Base-by-base conservation (phyloP, 2,329 filamentous ascomycete species). In the Xylariomycetidae sp. region DNA sequence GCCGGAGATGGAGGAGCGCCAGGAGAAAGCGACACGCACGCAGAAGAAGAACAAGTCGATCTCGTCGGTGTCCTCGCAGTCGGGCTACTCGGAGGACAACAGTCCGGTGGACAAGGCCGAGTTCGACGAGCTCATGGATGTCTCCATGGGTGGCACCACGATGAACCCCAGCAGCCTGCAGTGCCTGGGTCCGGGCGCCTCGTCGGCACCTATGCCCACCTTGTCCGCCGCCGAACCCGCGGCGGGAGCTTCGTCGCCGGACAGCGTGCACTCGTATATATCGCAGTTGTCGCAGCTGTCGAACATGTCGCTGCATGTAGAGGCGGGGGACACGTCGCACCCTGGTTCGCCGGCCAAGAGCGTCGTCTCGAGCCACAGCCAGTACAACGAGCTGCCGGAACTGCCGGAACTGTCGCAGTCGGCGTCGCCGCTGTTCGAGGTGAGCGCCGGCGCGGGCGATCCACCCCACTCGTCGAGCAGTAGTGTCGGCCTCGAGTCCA, bases 391-490 rank as follows among this genome's bases (percentile, higher is more conserved):
- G 4, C 72, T 74, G 4, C 75, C 75, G 5, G 26, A 29, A 12
- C 20, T 23, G 1, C n/a, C n/a, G n/a, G 74, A 72, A 40, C 67
- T 79, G 19, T 77, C 74, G n/a, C 68, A 74, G 39, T 74, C 74
- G 15, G 73, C 72, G 10, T 78, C 75, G 16, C 74, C 74, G 4
- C 70, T 64, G 52, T 74, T 70, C 44, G 62, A 70, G 25, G 52
- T 64, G 37, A 65, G 70, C 25, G 56, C 62, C 25, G 61, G 58
- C 48, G 53, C 56, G n/a, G 55, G 50, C 39, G 47, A 34, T 44
- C 19, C 44, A 48, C 19, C 53, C 61, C 52, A 54, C 53, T 31
- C 53, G 49, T 18, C 47, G 54, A 4, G 25, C 43, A 54, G 35
- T 52, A 52, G 33, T 48, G 56, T 51, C 38, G 39, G 52, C 28